Percentiles rank a stretch among this genome's conserved stretches.
phyloP scores from a whole-genome alignment of 306 rosid genomes.

The Quercus berberidifolia region DNA sequence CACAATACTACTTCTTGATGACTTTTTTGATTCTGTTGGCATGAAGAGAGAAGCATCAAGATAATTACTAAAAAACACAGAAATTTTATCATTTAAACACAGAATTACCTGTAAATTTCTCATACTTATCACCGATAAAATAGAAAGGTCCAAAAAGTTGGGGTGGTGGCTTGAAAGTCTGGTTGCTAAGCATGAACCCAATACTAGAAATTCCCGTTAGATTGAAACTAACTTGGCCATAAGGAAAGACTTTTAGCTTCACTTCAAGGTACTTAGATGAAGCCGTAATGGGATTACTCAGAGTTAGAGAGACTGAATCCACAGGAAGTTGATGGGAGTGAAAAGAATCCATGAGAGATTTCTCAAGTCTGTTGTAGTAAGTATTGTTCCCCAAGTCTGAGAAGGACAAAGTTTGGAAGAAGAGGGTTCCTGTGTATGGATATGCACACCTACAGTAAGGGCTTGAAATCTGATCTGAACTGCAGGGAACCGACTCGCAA shows the following conservation, averaged over 20 bases:
- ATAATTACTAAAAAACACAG: too few relatives aligned
- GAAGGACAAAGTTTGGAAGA: slow-evolving; percentile 23
- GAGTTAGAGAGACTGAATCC: slow-evolving; percentile 13
- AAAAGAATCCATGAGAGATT: neutral
- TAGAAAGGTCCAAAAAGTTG: slow-evolving; percentile 22
- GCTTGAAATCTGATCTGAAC: slow-evolving; percentile 6
- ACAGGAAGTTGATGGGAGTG: neutral
- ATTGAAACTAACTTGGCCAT: slow-evolving; percentile 17
- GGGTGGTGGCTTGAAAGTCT: slow-evolving; percentile 19
- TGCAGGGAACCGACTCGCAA: neutral
- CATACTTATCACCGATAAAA: too few relatives aligned
- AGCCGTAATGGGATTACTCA: neutral
- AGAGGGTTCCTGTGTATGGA: slow-evolving; percentile 24
- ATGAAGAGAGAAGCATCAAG: neutral
- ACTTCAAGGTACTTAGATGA: slow-evolving; percentile 17
- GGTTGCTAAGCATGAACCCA: slow-evolving; percentile 35
- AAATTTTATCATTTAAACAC: neutral
- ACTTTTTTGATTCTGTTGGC: neutral
- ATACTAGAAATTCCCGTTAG: slow-evolving; percentile 1
- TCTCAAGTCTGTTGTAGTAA: slow-evolving; percentile 15
- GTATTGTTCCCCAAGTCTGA: neutral
- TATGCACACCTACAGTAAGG: slow-evolving; percentile 18
- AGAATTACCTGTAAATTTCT: too few relatives aligned
- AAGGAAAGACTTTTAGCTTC: slow-evolving; percentile 26
- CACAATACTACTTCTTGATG: too few relatives aligned